phyloP scores from a whole-genome alignment of 257 asterid species.

The Solanum clarkiae region DNA sequence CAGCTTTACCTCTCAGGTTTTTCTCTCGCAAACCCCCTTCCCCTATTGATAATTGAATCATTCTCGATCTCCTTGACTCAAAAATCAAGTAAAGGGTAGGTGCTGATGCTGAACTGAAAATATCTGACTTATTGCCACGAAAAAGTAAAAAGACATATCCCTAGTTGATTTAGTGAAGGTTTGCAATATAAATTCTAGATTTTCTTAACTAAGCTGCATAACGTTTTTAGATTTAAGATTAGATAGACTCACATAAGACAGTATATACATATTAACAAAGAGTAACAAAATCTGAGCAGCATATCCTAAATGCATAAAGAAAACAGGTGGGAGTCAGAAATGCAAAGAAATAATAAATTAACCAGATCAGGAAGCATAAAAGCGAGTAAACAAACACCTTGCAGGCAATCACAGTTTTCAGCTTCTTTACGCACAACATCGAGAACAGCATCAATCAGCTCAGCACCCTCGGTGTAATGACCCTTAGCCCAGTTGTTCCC shows the following conservation, averaged over 20 bases:
- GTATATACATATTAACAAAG: background rate
- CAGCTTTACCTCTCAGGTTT: too few species aligned
- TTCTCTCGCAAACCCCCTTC: background rate
- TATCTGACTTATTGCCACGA: background rate
- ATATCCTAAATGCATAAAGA: background rate
- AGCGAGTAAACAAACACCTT: conserved; percentile 13
- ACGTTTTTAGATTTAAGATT: background rate
- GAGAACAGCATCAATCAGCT: conserved; percentile 40
- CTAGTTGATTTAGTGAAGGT: background rate
- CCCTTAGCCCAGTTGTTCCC: conserved; percentile 46
- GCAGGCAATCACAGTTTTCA: conserved; percentile 39
- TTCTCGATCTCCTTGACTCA: background rate
- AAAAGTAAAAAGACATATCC: background rate
- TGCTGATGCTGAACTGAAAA: background rate
- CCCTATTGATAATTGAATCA: background rate
- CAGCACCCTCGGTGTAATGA: conserved; percentile 43
- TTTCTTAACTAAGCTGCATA: background rate
- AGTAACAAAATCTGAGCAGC: background rate
- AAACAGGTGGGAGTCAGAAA: background rate
- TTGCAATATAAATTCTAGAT: background rate
- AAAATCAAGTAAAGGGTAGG: background rate
- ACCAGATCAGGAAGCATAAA: background rate
- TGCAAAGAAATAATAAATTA: background rate
- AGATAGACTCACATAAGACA: background rate
- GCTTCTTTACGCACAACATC: conserved; percentile 43